Conservation (phyloP, 2,329 filamentous ascomycete species). For the Tothia fuscella region DNA sequence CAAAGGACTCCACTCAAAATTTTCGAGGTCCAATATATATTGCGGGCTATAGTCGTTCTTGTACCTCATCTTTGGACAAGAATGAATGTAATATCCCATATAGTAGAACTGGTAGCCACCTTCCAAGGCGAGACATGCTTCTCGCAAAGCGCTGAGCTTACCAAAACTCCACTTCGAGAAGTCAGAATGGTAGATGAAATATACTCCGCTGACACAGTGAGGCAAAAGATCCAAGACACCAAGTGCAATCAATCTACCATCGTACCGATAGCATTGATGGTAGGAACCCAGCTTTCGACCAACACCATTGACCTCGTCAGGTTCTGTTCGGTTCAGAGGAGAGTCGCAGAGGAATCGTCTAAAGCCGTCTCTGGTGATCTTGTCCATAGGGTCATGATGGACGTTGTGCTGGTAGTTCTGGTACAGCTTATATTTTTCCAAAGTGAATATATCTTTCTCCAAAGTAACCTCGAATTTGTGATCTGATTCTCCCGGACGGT, state of each 20-base stretch:
- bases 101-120: slow-evolving; percentile 67
- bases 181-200: slow-evolving; percentile 70
- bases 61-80: slow-evolving; percentile 72
- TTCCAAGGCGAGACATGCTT: slow-evolving; percentile 59
- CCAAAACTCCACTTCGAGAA: slow-evolving; percentile 59
- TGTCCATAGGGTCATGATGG: slow-evolving; percentile 51
- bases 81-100: slow-evolving; percentile 74
- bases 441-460: slow-evolving; percentile 57
- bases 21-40: slow-evolving; percentile 41
- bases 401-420: slow-evolving; percentile 64
- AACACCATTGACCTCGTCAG: neutral
- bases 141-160: slow-evolving; percentile 62
- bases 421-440: slow-evolving; percentile 64
- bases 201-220: slow-evolving; percentile 66
- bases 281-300: slow-evolving; percentile 55
- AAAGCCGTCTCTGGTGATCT: slow-evolving; percentile 53
- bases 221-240: slow-evolving; percentile 68
- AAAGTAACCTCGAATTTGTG: slow-evolving; percentile 59
- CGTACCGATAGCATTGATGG: slow-evolving; percentile 71
- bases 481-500: slow-evolving; percentile 47
- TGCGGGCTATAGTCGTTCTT: slow-evolving; percentile 71
- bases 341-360: slow-evolving; percentile 62
- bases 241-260: slow-evolving; percentile 63
- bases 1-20: slow-evolving; percentile 49
- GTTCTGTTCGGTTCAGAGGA: slow-evolving; percentile 40